phyloP scores from a whole-genome alignment of 495 filamentous ascomycete species.

The Eremomyces bilateralis region DNA sequence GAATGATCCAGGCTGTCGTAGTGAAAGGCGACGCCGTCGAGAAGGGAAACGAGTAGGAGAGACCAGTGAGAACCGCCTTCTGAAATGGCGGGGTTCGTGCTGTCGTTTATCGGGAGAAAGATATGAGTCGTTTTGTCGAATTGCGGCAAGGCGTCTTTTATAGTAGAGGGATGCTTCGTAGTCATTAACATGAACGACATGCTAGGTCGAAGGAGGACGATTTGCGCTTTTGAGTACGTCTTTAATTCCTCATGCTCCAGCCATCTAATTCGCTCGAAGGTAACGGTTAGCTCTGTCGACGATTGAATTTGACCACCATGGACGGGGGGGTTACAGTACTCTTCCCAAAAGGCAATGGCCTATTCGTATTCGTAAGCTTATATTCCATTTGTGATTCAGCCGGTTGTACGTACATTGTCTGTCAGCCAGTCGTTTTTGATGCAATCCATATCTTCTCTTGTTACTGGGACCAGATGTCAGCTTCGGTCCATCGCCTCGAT shows the following conservation, averaged over 20 bases:
- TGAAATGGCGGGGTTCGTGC: slow-evolving; percentile 44
- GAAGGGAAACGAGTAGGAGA: slow-evolving; percentile 65
- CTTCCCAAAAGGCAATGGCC: slow-evolving; percentile 95
- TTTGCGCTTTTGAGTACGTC: slow-evolving; percentile 49
- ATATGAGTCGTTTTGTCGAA: slow-evolving; percentile 74
- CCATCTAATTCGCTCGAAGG: slow-evolving; percentile 30
- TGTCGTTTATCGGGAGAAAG: slow-evolving; percentile 93
- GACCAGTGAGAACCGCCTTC: slow-evolving; percentile 95
- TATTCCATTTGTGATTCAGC: slow-evolving; percentile 5
- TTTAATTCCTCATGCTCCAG: slow-evolving; percentile 72
- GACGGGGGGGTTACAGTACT: too few species aligned
- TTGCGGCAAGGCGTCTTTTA: slow-evolving; percentile 55
- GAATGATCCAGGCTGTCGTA: slow-evolving; percentile 74
- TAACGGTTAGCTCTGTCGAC: background rate
- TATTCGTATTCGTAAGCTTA: slow-evolving; percentile 16
- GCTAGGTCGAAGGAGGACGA: slow-evolving; percentile 75
- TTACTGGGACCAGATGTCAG: too few species aligned
- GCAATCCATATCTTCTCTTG: slow-evolving; percentile 63
- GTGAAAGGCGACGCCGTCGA: slow-evolving; percentile 86
- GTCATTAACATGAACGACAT: slow-evolving; percentile 89
- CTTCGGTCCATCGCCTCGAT: too few species aligned
- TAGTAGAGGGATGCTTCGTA: slow-evolving; percentile 49
- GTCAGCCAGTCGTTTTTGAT: slow-evolving; percentile 91
- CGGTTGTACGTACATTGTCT: slow-evolving; percentile 52
- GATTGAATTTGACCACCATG: background rate